A percentile compares a stretch with the other conserved stretches of the same genome.
Evolutionary conservation across 371 early-diverging fungal species (phyloP).

Genomic region (Mucor sp.): DNA sequence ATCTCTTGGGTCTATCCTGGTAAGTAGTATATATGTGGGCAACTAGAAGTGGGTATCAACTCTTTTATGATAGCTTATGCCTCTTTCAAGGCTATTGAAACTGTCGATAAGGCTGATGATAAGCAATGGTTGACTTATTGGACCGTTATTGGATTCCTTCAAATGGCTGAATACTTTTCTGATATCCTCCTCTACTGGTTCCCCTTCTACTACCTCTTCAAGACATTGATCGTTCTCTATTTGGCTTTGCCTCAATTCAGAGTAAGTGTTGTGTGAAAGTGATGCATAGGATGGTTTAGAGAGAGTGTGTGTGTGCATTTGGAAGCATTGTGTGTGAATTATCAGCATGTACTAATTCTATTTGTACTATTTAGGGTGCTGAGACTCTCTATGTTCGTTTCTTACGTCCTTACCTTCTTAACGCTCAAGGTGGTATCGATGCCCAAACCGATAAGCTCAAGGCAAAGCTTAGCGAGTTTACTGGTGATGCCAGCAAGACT

Average conservation of each 20-base stretch:
- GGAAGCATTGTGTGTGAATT: neutral
- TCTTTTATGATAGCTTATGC: slow-evolving; percentile 71
- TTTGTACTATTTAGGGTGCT: slow-evolving; percentile 36
- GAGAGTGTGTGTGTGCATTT: neutral
- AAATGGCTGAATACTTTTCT: slow-evolving; percentile 84
- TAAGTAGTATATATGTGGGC: slow-evolving; percentile 16
- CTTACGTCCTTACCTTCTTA: slow-evolving; percentile 46
- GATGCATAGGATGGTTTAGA: neutral
- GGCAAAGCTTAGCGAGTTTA: slow-evolving; percentile 13
- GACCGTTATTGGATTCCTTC: slow-evolving; percentile 86
- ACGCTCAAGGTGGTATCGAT: slow-evolving; percentile 28
- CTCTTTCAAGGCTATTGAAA: slow-evolving; percentile 91
- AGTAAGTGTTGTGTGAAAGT: slow-evolving; percentile 46
- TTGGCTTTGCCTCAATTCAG: slow-evolving; percentile 78
- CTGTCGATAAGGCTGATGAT: slow-evolving; percentile 77
- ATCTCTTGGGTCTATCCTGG: slow-evolving; percentile 90
- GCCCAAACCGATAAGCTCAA: slow-evolving; percentile 17
- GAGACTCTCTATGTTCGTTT: slow-evolving; percentile 44
- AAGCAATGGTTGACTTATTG: slow-evolving; percentile 89
- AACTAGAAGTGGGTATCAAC: neutral
- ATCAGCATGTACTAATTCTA: neutral
- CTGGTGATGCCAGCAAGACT: slow-evolving; percentile 14
- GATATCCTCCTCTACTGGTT: slow-evolving; percentile 86
- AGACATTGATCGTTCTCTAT: slow-evolving; percentile 85
- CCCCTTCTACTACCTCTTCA: slow-evolving; percentile 93